These are phyloP conservation scores for Schizophyllum commune DNA, from an alignment of 1,284 basidiomycete genomes.

Conservation along the genomic window DNA sequence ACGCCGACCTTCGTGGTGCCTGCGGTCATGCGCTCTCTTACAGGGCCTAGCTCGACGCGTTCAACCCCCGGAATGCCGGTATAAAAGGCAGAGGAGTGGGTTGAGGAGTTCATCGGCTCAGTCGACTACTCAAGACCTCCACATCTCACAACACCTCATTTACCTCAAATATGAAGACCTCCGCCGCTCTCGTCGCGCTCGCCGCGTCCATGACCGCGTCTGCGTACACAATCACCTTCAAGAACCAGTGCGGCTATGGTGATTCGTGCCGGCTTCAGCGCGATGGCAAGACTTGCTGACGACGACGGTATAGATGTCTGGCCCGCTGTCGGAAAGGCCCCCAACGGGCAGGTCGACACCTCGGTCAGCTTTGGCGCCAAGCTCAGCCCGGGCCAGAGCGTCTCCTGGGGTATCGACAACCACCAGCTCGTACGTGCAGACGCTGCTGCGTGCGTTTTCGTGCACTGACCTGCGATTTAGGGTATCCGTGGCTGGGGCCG, in stretches of 20 bases:
- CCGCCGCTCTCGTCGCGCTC: constrained; percentile 4
- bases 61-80: neutral
- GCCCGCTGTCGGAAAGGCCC: neutral
- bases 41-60: neutral
- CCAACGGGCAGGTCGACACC: neutral
- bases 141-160: neutral
- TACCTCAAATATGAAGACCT: constrained; percentile 11
- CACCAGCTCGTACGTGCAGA: neutral
- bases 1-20: neutral
- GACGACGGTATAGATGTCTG: neutral
- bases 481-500: neutral
- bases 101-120: neutral
- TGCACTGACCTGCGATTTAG: neutral
- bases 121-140: neutral
- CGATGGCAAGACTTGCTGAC: neutral
- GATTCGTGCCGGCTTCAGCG: neutral
- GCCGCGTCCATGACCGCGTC: neutral
- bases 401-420: neutral
- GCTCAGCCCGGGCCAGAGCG: neutral
- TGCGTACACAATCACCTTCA: neutral
- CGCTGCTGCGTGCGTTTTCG: neutral
- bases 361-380: neutral
- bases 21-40: neutral
- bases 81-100: neutral
- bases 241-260: neutral